These are phyloP conservation scores for Triticum urartu DNA, from an alignment of 176 grass and related monocot genomes.

Conservation along the genomic window DNA sequence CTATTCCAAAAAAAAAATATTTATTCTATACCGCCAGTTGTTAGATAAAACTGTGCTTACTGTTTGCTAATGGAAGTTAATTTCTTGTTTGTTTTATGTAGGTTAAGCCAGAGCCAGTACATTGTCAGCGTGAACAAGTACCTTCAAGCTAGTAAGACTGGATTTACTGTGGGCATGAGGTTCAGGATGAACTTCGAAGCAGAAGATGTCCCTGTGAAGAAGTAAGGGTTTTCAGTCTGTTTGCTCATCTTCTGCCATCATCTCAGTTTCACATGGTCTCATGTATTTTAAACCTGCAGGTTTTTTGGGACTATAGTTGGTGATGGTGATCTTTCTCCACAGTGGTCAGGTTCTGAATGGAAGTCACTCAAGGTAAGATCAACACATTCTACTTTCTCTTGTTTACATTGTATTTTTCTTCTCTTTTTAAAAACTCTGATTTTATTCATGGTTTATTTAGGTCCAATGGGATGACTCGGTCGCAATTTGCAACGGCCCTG, in stretches of 20 bases:
- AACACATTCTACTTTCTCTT: not conserved
- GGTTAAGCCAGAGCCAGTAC: slow-evolving; percentile 92
- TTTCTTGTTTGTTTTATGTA: slow-evolving; percentile 23
- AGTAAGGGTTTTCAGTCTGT: slow-evolving; percentile 56
- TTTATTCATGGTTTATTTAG: slow-evolving; percentile 41
- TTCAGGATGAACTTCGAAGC: slow-evolving; percentile 99
- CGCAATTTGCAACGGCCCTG: slow-evolving; percentile 62
- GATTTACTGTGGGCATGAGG: slow-evolving; percentile 71
- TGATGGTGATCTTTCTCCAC: slow-evolving; percentile 61
- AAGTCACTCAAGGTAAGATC: slow-evolving; percentile 71
- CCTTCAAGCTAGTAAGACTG: slow-evolving; percentile 66
- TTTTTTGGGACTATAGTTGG: slow-evolving; percentile 81
- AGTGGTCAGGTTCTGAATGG: slow-evolving; percentile 94
- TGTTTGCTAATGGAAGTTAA: not conserved
- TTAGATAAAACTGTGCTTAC: not conserved
- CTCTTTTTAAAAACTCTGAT: not conserved
- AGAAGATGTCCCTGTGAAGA: slow-evolving; percentile 89
- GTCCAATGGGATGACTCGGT: slow-evolving; percentile 83
- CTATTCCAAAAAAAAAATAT: not conserved
- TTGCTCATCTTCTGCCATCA: not conserved
- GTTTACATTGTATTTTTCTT: not conserved
- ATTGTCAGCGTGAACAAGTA: slow-evolving; percentile 87
- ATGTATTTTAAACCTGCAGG: slow-evolving; percentile 36
- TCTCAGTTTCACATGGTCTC: not conserved
- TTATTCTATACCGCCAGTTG: too few species aligned